phyloP scores from a whole-genome alignment of 768 basidiomycete species.

The Collybia mongolica region DNA sequence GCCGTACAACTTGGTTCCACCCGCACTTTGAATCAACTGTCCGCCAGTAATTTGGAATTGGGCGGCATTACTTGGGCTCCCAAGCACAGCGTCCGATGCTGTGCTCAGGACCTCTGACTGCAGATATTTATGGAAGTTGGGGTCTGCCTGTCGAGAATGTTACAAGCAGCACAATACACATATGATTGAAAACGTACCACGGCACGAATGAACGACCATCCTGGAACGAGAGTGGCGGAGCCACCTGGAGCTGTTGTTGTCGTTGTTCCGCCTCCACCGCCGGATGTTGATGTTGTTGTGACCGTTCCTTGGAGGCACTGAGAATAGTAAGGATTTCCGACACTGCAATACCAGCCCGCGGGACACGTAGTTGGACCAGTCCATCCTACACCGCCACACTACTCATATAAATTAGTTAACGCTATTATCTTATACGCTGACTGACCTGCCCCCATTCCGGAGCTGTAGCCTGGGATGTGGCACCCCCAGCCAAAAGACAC shows the following conservation, averaged over 20 bases:
- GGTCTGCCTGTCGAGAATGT: constrained; percentile 36
- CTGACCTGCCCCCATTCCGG: too few relatives aligned
- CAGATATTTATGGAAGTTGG: constrained; percentile 64
- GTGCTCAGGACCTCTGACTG: constrained; percentile 45
- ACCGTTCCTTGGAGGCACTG: constrained; percentile 49
- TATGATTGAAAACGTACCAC: constrained; percentile 34
- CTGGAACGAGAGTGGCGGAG: constrained; percentile 43
- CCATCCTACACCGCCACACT: constrained; percentile 58
- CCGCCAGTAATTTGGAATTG: constrained; percentile 57
- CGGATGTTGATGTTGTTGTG: constrained; percentile 29
- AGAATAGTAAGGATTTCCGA: constrained; percentile 47
- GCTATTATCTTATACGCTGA: too few relatives aligned
- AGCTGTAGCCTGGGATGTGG: too few relatives aligned
- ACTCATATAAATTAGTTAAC: background rate
- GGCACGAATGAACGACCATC: constrained; percentile 57
- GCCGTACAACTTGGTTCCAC: constrained; percentile 45
- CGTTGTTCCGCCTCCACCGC: constrained; percentile 24
- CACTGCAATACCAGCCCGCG: constrained; percentile 44
- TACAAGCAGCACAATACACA: too few relatives aligned
- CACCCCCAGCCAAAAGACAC: too few relatives aligned
- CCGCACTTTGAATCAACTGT: constrained; percentile 52
- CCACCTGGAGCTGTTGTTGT: background rate
- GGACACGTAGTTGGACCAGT: constrained; percentile 49
- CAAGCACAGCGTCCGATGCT: constrained; percentile 49
- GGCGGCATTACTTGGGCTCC: constrained; percentile 46